phyloP scores from a whole-genome alignment of 2,329 filamentous ascomycete species.

The Neofusicoccum parvum region DNA sequence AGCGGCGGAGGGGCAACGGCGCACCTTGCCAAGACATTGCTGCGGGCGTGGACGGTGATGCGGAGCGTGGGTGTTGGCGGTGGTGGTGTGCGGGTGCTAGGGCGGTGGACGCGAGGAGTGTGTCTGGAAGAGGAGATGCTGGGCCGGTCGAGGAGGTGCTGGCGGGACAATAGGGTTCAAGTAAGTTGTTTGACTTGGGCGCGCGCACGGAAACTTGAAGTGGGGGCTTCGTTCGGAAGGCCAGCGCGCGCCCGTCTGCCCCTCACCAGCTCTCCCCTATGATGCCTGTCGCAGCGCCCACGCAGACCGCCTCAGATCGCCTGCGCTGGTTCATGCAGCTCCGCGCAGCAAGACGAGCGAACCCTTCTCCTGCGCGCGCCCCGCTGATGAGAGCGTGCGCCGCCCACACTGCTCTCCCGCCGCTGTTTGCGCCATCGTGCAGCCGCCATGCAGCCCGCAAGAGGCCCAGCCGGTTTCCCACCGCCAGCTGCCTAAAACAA shows the following conservation, averaged over 20 bases:
- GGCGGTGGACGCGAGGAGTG: slow-evolving; percentile 25
- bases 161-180: slow-evolving; percentile 23
- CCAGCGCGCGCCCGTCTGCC: slow-evolving; percentile 19
- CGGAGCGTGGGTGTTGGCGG: slow-evolving; percentile 15
- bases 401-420: slow-evolving; percentile 9
- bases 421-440: slow-evolving; percentile 35
- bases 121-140: slow-evolving; percentile 32
- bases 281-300: background rate
- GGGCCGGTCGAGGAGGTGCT: slow-evolving; percentile 1
- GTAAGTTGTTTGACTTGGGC: slow-evolving; percentile 21
- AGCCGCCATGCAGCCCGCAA: slow-evolving; percentile 14
- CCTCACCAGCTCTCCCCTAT: slow-evolving; percentile 17
- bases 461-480: background rate
- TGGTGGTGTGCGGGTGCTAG: slow-evolving; percentile 23
- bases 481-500: slow-evolving; percentile 1
- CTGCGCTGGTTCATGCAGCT: slow-evolving; percentile 21
- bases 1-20: slow-evolving; percentile 25
- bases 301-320: slow-evolving; percentile 21
- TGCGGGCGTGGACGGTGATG: slow-evolving; percentile 23
- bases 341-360: background rate
- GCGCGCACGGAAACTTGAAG: slow-evolving; percentile 20
- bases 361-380: background rate
- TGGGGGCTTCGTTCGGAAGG: slow-evolving; percentile 15
- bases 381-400: slow-evolving; percentile 9
- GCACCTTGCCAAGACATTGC: slow-evolving; percentile 48